A percentile compares a stretch with the other conserved stretches of the same genome.
phyloP scores from a whole-genome alignment of 805 yeast species.

The Myxozyma vanderwaltii region DNA sequence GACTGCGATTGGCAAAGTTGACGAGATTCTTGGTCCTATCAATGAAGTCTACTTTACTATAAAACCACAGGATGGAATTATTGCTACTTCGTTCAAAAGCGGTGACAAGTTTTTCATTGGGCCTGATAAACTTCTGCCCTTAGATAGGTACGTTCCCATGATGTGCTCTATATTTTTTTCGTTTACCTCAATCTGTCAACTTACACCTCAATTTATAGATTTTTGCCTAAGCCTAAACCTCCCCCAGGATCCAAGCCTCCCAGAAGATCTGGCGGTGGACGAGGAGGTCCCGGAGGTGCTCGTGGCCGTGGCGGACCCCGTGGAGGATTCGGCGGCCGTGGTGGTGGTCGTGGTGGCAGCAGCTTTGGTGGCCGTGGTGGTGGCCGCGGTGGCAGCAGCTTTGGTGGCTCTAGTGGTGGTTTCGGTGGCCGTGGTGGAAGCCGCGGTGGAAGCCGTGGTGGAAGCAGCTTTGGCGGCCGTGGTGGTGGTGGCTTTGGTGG shows the following conservation, averaged over 20 bases:
- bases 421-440: slow-evolving; percentile 36
- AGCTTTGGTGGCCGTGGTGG: slow-evolving; percentile 40
- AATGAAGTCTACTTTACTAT: slow-evolving; percentile 98
- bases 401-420: slow-evolving; percentile 42
- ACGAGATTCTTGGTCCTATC: slow-evolving; percentile 95
- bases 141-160: slow-evolving; percentile 60
- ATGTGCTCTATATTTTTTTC: no score
- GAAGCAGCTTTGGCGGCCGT: slow-evolving; percentile 36
- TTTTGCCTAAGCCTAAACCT: slow-evolving; percentile 92
- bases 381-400: slow-evolving; percentile 40
- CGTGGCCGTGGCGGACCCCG: slow-evolving; percentile 46
- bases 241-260: slow-evolving; percentile 66
- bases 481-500: slow-evolving; percentile 37
- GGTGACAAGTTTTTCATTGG: slow-evolving; percentile 97
- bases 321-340: slow-evolving; percentile 26
- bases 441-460: slow-evolving; percentile 38
- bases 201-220: slow-evolving; percentile 38
- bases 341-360: slow-evolving; percentile 48
- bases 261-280: slow-evolving; percentile 42
- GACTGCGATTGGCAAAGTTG: slow-evolving; percentile 94
- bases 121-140: slow-evolving; percentile 90
- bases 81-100: slow-evolving; percentile 86
- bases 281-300: slow-evolving; percentile 39
- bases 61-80: slow-evolving; percentile 95
- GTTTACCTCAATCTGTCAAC: not conserved